Evolutionary conservation across 768 basidiomycete genomes (phyloP), one percentile per base, ranked within the genome.

Genomic region (Psilocybe subaeruginosa): DNA sequence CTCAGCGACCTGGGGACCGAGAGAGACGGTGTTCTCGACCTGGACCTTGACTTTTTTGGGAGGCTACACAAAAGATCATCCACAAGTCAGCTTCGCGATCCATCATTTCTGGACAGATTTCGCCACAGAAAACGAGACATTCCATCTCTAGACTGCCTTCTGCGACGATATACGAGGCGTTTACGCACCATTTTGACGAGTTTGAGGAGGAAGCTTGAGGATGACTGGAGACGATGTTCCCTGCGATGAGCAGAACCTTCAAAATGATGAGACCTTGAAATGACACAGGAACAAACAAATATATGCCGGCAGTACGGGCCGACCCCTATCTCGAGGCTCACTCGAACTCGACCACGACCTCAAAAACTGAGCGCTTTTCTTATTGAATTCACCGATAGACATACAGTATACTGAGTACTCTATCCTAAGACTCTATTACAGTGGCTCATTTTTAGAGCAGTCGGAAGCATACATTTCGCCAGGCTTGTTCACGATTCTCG

Each of bases 1-100:
- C 76, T 97, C 95, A 63, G 90, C 90, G 70, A 96, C 93, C 75
- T 98, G 91, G 69, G 96, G 97, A 66, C 97, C 96, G 77, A 97
- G 93, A 56, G 90, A 89, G 73, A 95, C 93, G 68, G 92, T 85
- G 73, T 84, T 86, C 73, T 93, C 91, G 77, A 93, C 91, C 76
- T 82, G 83, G 64, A 80, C 88, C 79, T 90, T 92, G 75, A 77
- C 80, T 83, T 90, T 91, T 80, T 91, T 94, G 75, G 92, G 92
- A 65, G 92, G 79, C 92, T 94, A 80, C 31, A 72, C 62, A 61
- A 61, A 52, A 60, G 7, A 65, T 69, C 82, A 88, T 87, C 87
- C 79, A 64, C 52, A 62, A 16, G 76, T 83, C 74, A 84, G 82
- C 62, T 23, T 64, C 62, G 41, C 72, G 73, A 89, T 89, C 87